Evolutionary conservation across 768 basidiomycete genomes (phyloP), one percentile per base, ranked within the genome.

Genomic region (Pulveroboletus sp.): DNA sequence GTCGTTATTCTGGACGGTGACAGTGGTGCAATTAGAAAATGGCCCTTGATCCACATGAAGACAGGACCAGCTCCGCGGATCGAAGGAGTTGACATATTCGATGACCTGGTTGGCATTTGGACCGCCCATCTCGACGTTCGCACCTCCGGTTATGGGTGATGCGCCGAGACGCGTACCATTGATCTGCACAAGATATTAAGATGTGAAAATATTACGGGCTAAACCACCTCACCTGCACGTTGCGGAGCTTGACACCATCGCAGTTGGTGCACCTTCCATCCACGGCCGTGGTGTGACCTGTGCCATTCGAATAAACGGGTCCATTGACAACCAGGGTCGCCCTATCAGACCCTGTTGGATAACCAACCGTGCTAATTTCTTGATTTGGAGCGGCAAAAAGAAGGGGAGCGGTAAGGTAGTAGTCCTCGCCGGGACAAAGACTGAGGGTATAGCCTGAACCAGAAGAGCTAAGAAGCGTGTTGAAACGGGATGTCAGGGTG

Each of bases 41-140:
- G 5, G n/a, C n/a, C 90, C 91, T 63, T 92, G 83, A 0, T 75
- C 71, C 27, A 93, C 62, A 59, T 93, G 92, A 31, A 93, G 73
- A 64, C 89, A 91, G 9, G 86, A 81, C 90, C 91, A 92, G 50
- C 86, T 71, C 43, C 89, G 77, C 3, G 89, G 87, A 65, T 93
- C 81, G 60, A 71, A 87, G 7, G 86, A 83, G 54, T 74, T 79
- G 11, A 92, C 89, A 53, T 79, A 82, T 71, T 92, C 87, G 47
- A 93, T 73, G 32, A 90, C 57, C 64, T 93, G 90, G 58, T 76
- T 71, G 3, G 79, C 70, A 55, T 86, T 92, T 17, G 73, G 59
- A 9, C 89, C 91, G 5, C 91, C 91, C 76, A 93, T 83, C 68
- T 92, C 89, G 47, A 93, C 88, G 58, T 89, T 90, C 19, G 77